Evolutionary conservation across 345 rosid species (phyloP).

Genomic region (Brassica napus): DNA sequence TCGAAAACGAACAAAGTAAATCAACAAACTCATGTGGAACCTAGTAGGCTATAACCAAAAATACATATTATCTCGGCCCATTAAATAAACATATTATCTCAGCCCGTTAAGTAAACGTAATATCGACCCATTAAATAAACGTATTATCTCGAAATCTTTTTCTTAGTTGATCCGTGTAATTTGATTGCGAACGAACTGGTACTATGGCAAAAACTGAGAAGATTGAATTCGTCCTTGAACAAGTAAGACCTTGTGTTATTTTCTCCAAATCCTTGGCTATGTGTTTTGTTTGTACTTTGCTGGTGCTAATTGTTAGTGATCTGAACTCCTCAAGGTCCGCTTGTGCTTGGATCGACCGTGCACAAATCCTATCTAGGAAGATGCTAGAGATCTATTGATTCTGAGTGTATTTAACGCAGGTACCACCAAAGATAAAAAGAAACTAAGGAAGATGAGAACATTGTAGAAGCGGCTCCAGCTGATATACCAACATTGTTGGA

Average conservation of each 20-base stretch:
- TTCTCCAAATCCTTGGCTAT: neutral
- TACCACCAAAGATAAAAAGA: no score
- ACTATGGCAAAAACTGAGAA: slow-evolving; percentile 97
- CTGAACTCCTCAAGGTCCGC: slow-evolving; percentile 58
- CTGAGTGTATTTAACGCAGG: no score
- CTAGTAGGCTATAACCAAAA: neutral
- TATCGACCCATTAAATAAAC: slow-evolving; percentile 62
- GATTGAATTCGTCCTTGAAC: slow-evolving; percentile 91
- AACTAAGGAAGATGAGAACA: slow-evolving; percentile 59
- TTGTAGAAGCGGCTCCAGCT: slow-evolving; percentile 86
- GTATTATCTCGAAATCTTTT: neutral
- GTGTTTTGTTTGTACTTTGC: neutral
- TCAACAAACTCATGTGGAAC: neutral
- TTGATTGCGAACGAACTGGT: slow-evolving; percentile 41
- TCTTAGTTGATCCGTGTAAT: neutral
- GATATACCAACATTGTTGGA: slow-evolving; percentile 83
- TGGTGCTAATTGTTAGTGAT: slow-evolving; percentile 2
- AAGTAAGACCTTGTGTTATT: slow-evolving; percentile 44
- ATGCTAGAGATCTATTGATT: no score
- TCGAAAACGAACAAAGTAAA: neutral
- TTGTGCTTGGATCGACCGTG: slow-evolving; percentile 91
- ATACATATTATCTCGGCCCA: neutral
- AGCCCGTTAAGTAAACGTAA: slow-evolving; percentile 64
- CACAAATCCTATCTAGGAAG: slow-evolving; percentile 74
- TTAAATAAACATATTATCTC: neutral